phyloP scores from a whole-genome alignment of 768 basidiomycete genomes.

The Galerina sulciceps region DNA sequence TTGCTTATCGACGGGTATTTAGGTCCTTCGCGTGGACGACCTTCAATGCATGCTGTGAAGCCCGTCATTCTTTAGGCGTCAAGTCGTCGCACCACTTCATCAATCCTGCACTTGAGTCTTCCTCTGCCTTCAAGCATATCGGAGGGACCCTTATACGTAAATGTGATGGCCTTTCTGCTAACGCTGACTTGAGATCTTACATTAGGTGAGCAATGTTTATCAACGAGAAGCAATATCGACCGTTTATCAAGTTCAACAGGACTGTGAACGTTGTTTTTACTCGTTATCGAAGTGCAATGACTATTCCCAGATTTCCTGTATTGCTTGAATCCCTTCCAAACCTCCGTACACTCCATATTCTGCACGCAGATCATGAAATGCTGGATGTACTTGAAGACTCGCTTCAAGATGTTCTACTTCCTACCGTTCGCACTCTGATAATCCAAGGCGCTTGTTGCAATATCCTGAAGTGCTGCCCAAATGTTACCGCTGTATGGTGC shows the following conservation, averaged over 20 bases:
- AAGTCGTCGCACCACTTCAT: no score
- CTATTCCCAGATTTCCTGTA: conserved; percentile 28
- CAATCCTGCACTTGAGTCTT: no score
- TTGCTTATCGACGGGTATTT: conserved; percentile 16
- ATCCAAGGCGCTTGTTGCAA: no score
- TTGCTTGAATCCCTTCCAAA: conserved; percentile 26
- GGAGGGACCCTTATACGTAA: conserved; percentile 14
- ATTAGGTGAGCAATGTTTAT: conserved; percentile 6
- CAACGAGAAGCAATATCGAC: not conserved
- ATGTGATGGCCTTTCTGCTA: conserved; percentile 14
- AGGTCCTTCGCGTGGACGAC: conserved; percentile 17
- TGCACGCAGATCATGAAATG: conserved; percentile 13
- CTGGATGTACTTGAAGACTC: no score
- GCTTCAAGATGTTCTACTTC: no score
- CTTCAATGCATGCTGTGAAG: conserved; percentile 6
- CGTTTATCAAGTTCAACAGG: conserved; percentile 6
- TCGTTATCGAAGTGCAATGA: conserved; percentile 24
- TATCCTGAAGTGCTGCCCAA: no score
- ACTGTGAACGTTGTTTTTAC: conserved; percentile 30
- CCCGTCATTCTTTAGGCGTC: not conserved
- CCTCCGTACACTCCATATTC: conserved; percentile 31
- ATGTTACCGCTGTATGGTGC: no score
- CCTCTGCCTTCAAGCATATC: conserved; percentile 9
- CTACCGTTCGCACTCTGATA: no score
- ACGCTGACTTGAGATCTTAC: conserved; percentile 9